phyloP scores from a whole-genome alignment of 495 filamentous ascomycete genomes.

The Xylaria scruposa region DNA sequence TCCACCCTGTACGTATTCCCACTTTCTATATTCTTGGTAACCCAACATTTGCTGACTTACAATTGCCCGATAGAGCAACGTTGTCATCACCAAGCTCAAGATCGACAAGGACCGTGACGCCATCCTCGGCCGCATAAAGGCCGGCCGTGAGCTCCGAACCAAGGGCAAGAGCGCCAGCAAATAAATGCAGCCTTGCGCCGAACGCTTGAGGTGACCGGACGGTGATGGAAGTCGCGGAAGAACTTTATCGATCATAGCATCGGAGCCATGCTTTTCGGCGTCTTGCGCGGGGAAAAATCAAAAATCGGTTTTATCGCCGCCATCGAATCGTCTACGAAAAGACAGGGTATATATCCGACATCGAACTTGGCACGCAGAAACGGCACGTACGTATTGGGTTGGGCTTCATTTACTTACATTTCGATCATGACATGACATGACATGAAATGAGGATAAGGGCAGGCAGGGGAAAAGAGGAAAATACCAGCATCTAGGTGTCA shows the following conservation, averaged over 20 bases:
- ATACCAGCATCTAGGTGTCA: conserved; percentile 37
- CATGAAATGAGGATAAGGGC: not conserved
- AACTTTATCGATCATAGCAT: conserved; percentile 3
- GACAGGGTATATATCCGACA: conserved; percentile 3
- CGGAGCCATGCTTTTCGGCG: conserved; percentile 16
- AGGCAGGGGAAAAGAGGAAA: not conserved
- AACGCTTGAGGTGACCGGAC: conserved; percentile 24
- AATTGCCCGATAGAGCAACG: conserved; percentile 62
- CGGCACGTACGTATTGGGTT: conserved; percentile 8
- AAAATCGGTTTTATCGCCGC: conserved; percentile 6
- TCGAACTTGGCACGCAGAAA: not conserved
- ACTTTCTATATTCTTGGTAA: not conserved
- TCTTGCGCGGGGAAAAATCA: not conserved
- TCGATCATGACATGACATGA: not conserved
- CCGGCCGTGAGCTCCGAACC: conserved; percentile 72
- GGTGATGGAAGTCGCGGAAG: conserved; percentile 10
- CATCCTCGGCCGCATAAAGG: conserved; percentile 84
- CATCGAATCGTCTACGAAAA: not conserved
- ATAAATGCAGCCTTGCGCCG: conserved; percentile 27
- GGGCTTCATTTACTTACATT: conserved; percentile 12
- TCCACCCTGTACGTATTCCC: conserved; percentile 66
- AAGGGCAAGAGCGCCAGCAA: conserved; percentile 58
- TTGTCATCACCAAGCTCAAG: conserved; percentile 97
- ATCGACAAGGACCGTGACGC: conserved; percentile 96
- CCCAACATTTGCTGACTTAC: not conserved